Conservation (phyloP, 1,284 basidiomycete genomes). For the Leccinum cinnamomeum region DNA sequence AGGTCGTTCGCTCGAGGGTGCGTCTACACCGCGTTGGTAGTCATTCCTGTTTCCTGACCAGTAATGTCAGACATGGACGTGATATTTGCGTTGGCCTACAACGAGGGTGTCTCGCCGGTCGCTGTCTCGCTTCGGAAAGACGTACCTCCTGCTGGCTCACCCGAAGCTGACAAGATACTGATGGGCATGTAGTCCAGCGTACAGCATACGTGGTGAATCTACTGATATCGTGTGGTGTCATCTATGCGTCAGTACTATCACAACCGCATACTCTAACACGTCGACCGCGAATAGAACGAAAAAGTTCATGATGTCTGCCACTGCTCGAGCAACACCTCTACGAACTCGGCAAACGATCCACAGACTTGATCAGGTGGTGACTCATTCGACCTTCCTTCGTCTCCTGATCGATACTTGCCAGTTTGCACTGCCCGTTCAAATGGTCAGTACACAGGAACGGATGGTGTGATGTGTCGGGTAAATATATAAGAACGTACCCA, state of each 20-base stretch:
- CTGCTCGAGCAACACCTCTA: conserved; percentile 38
- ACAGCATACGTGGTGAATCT: neutral
- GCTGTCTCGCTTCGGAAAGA: conserved; percentile 56
- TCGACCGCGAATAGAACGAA: neutral
- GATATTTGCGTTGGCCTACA: conserved; percentile 59
- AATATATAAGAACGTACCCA: conserved; percentile 42
- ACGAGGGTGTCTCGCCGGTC: conserved; percentile 57
- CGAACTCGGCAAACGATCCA: conserved; percentile 42
- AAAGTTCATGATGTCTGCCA: neutral
- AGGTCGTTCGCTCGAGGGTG: conserved; percentile 61
- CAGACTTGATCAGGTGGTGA: conserved; percentile 52
- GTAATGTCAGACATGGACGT: conserved; percentile 56
- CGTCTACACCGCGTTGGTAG: neutral
- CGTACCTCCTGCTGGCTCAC: conserved; percentile 52
- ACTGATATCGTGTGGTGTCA: neutral
- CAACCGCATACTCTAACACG: too few relatives aligned
- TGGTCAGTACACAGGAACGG: neutral
- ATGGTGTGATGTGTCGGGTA: too few relatives aligned
- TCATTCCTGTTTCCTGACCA: conserved; percentile 1
- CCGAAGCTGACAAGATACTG: conserved; percentile 53
- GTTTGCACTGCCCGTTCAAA: conserved; percentile 47
- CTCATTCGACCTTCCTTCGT: conserved; percentile 44
- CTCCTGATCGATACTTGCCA: conserved; percentile 62
- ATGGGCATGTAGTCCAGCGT: conserved; percentile 32
- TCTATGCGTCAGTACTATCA: too few relatives aligned